Conservation (phyloP, 805 yeast species). For the Candida yuanshanica region DNA sequence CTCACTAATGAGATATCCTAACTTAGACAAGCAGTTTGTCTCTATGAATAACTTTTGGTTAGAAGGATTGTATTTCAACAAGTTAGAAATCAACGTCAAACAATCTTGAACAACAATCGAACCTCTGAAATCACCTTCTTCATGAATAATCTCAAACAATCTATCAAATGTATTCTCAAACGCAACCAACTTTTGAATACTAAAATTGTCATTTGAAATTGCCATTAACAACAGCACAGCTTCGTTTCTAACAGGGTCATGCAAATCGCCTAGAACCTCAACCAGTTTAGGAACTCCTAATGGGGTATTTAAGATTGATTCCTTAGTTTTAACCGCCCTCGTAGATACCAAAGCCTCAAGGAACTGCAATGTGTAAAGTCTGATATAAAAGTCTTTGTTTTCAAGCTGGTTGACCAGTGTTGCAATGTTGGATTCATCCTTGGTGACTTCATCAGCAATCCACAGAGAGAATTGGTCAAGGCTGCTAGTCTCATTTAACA, state of each 20-base stretch:
- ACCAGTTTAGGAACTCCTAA: constrained; percentile 77
- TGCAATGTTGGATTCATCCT: constrained; percentile 33
- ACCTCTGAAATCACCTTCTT: constrained; percentile 87
- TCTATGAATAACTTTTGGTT: constrained; percentile 88
- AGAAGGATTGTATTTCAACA: constrained; percentile 76
- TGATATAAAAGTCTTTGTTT: constrained; percentile 65
- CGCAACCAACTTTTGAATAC: constrained; percentile 88
- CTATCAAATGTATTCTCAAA: constrained; percentile 89
- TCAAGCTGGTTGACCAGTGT: constrained; percentile 40
- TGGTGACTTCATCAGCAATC: constrained; percentile 92
- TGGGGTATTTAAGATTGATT: constrained; percentile 65
- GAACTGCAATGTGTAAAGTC: constrained; percentile 77
- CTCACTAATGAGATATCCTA: constrained; percentile 58
- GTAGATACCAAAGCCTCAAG: constrained; percentile 78
- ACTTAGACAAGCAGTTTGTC: constrained; percentile 66
- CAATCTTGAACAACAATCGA: constrained; percentile 91
- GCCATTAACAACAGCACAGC: constrained; percentile 79
- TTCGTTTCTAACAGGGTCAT: constrained; percentile 89
- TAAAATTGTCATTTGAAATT: constrained; percentile 72
- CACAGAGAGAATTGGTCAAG: constrained; percentile 87
- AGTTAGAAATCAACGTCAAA: constrained; percentile 63
- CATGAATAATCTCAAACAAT: constrained; percentile 70
- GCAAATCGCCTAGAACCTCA: constrained; percentile 48
- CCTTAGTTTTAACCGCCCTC: constrained; percentile 69
- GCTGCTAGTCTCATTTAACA: constrained; percentile 41